Conservation (phyloP, 2,329 filamentous ascomycete species). For the Coniella vitis region DNA sequence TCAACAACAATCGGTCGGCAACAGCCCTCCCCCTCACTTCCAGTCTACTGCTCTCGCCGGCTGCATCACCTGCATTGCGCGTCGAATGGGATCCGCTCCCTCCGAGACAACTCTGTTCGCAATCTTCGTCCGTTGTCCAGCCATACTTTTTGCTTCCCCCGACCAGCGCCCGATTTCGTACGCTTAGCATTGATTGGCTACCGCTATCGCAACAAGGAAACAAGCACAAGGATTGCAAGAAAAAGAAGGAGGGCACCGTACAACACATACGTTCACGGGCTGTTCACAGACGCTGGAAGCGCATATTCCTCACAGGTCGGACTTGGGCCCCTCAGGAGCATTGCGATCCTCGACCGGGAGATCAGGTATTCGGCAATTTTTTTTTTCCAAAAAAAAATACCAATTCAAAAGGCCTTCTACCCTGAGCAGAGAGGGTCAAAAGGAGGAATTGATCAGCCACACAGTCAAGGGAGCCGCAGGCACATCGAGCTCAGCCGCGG, state of each 20-base stretch:
- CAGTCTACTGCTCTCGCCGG: slow-evolving; percentile 4
- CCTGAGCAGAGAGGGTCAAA: background rate
- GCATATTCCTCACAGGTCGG: slow-evolving; percentile 1
- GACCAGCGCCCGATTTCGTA: slow-evolving; percentile 2
- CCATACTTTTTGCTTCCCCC: background rate
- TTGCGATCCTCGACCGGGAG: background rate
- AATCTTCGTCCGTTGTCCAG: slow-evolving; percentile 2
- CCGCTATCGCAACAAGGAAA: background rate
- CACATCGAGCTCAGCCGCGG: slow-evolving; percentile 11
- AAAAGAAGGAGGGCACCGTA: background rate
- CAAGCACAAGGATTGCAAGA: slow-evolving; percentile 1
- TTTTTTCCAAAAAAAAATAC: too few species aligned
- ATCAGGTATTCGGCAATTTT: slow-evolving; percentile 5
- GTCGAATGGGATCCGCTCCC: slow-evolving; percentile 12
- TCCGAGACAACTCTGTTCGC: slow-evolving; percentile 6
- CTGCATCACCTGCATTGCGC: slow-evolving; percentile 10
- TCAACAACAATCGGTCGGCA: slow-evolving; percentile 2
- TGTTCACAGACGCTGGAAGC: slow-evolving; percentile 1
- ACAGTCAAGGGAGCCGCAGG: slow-evolving; percentile 14
- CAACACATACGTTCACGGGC: background rate
- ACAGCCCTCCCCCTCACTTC: slow-evolving; percentile 2
- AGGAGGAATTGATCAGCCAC: slow-evolving; percentile 9
- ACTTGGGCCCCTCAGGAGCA: slow-evolving; percentile 4
- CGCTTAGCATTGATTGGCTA: background rate
- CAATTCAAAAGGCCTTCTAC: slow-evolving; percentile 8